Evolutionary conservation across 257 asterid species (phyloP), one percentile per base, ranked within the genome.

Genomic region (Paulownia fortunei): DNA sequence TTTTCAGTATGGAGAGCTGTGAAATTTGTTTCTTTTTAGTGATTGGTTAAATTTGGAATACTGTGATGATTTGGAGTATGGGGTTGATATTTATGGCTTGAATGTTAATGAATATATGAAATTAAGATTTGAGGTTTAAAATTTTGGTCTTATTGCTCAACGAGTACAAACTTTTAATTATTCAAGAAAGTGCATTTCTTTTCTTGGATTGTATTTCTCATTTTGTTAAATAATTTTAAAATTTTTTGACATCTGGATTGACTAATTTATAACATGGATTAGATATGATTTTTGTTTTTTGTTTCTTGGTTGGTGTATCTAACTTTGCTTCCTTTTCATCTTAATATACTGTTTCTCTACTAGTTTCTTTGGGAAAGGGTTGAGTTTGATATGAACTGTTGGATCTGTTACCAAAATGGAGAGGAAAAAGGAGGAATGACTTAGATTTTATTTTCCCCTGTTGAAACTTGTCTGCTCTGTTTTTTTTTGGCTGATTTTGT

Each of bases 251-350:
- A n/a, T 24, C 21, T 58, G 32, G 69, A 46, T 4, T 51, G 63
- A n/a, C 36, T 68, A 36, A 67, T 39, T n/a, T 21, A 18, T 37
- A 19, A 36, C 34, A 18, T 62, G 64, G 39, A 54, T 44, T 63
- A 64, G 41, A 18, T 55, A 18, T 24, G 37, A 60, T 24, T 56
- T 41, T 6, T 66, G 67, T 23, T 16, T 71, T 8, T 13, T 6
- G 26, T 63, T 72, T 59, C 37, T 27, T 51, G 69, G 79, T 66
- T 65, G 69, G 69, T 74, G 76, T 56, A 37, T 83, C 63, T 36
- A 34, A 49, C 41, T 83, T 37, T 42, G 62, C 58, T 44, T 54
- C 46, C 54, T 37, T 24, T 18, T 16, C 26, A 26, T 79, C 42
- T 66, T 23, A 37, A 47, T 27, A 6, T 34, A 52, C 30, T 13